These are phyloP conservation scores for Boechera stricta DNA, from an alignment of 345 rosid species.

Conservation along the genomic window DNA sequence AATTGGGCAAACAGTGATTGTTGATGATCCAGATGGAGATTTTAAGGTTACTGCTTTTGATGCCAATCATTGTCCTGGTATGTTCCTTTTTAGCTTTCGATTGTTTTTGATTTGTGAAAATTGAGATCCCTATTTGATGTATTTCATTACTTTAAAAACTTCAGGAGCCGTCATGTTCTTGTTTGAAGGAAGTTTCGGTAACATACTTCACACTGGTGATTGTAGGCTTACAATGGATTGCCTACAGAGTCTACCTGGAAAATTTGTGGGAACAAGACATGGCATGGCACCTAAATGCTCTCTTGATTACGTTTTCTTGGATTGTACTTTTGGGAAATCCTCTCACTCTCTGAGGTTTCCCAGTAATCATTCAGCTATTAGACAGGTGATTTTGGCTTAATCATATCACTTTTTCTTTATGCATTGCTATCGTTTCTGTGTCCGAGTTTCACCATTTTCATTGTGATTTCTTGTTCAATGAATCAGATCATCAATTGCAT, in stretches of 20 bases:
- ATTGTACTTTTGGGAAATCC: conserved; percentile 83
- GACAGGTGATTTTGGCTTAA: conserved; percentile 58
- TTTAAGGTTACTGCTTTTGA: conserved; percentile 76
- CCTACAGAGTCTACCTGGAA: conserved; percentile 62
- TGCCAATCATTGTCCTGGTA: conserved; percentile 90
- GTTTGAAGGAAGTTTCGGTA: conserved; percentile 88
- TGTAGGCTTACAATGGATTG: conserved; percentile 82
- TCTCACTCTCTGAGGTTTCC: conserved; percentile 60
- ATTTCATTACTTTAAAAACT: conserved; percentile 36
- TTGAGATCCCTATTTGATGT: conserved; percentile 27
- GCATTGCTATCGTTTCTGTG: neutral
- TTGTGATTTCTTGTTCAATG: conserved; percentile 16
- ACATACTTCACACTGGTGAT: conserved; percentile 89
- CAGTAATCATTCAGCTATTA: conserved; percentile 68
- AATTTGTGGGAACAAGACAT: conserved; percentile 53
- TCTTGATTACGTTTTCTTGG: conserved; percentile 81
- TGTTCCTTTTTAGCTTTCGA: neutral
- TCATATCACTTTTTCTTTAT: neutral
- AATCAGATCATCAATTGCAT: conserved; percentile 77
- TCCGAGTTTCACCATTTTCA: conserved; percentile 2
- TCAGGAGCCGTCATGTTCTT: conserved; percentile 97
- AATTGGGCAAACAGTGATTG: conserved; percentile 57
- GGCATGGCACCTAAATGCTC: conserved; percentile 56
- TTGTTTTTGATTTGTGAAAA: neutral
- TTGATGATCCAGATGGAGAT: conserved; percentile 67